Evolutionary conservation across 2,329 filamentous ascomycete genomes (phyloP), one percentile per base, ranked within the genome.

Genomic region (Trichoderma sp.): DNA sequence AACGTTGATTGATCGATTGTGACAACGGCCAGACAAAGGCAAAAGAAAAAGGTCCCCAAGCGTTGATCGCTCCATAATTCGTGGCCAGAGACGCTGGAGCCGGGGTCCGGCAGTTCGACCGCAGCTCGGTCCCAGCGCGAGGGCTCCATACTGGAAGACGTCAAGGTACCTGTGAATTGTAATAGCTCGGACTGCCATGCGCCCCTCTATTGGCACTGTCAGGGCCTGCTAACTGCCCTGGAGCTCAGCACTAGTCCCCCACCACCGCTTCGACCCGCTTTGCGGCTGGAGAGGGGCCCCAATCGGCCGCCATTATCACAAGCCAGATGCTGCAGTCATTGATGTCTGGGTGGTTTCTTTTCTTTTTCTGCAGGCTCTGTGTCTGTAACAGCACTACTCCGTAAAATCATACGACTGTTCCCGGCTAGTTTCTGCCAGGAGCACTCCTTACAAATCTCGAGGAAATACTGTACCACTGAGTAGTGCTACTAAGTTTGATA

Each of bases 1-100:
- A 59, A 66, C 64, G 64, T 66, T 66, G 52, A 51, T 30, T 59
- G 64, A 66, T 66, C 54, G 54, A n/a, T 54, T 58, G 37, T 55
- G 43, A 30, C 64, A 56, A 58, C 16, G 43, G 54, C 64, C 39
- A 10, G 51, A 37, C 37, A 8, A 43, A 21, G n/a, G 54, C 14
- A 32, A 8, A 34, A 11, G 1, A n/a, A 56, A 13, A 56, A 32
- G 28, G 54, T 32, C 18, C 52, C 28, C 26, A 56, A 32, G 28
- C 54, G 13, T 28, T 28, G 28, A 56, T 56, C 24, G 26, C 28
- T 56, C 54, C 54, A 56, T 56, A 56, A 56, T 49, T 56, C 5
- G 49, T 32, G 56, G 56, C 14, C n/a, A 39, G 37, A 37, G 58
- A 54, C 43, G 46, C 46, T 54, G 30, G 34, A 37, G 13, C 34